Evolutionary conservation across 2,329 filamentous ascomycete genomes (phyloP).

Genomic region (Botrytis pseudocinerea): DNA sequence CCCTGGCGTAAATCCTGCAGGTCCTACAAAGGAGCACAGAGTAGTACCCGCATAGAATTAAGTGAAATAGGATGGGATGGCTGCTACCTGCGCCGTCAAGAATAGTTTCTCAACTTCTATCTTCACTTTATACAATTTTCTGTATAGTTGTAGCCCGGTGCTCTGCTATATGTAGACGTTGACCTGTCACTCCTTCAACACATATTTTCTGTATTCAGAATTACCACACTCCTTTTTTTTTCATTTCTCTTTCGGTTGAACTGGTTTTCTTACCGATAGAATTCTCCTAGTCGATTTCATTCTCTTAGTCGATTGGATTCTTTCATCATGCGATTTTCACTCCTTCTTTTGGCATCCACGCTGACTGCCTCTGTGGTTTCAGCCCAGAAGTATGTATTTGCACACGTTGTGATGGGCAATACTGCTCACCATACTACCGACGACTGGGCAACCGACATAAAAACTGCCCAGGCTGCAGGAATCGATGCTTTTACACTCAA

Average conservation of each 20-base stretch:
- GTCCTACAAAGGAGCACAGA: slow-evolving; percentile 3
- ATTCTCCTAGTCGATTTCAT: neutral
- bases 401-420: slow-evolving; percentile 41
- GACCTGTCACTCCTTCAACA: neutral
- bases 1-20: slow-evolving; percentile 9
- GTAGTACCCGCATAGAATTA: slow-evolving; percentile 10
- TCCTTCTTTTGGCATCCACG: slow-evolving; percentile 22
- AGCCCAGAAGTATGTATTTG: slow-evolving; percentile 37
- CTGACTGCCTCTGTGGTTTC: slow-evolving; percentile 23
- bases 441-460: slow-evolving; percentile 42
- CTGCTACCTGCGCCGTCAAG: slow-evolving; percentile 12
- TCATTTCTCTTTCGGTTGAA: slow-evolving; percentile 4
- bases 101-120: slow-evolving; percentile 15
- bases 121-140: neutral
- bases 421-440: slow-evolving; percentile 38
- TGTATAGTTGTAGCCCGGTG: slow-evolving; percentile 14
- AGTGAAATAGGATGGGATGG: slow-evolving; percentile 18
- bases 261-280: slow-evolving; percentile 1
- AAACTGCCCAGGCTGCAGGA: slow-evolving; percentile 41
- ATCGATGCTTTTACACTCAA: slow-evolving; percentile 45
- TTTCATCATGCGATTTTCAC: slow-evolving; percentile 22
- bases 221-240: slow-evolving; percentile 18
- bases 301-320: neutral
- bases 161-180: slow-evolving; percentile 18
- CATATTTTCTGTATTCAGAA: slow-evolving; percentile 12